These are phyloP conservation scores for Diutina mesorugosa DNA, from an alignment of 1,139 yeast species.

Conservation along the genomic window DNA sequence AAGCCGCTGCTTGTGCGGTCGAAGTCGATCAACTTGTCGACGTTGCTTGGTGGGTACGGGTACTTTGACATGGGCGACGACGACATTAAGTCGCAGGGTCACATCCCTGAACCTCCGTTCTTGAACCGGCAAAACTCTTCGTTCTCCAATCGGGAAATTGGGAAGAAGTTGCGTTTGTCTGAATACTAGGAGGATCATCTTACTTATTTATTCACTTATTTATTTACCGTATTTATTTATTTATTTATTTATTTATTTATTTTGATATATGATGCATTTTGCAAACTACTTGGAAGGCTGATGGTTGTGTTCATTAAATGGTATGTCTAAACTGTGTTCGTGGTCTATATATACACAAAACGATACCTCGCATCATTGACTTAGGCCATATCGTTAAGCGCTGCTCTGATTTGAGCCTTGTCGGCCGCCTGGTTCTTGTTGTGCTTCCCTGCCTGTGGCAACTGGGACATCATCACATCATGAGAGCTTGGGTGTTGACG, in stretches of 20 bases:
- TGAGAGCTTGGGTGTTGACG: not conserved
- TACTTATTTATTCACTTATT: too few species aligned
- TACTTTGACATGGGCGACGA: conserved; percentile 67
- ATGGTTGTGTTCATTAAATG: not conserved
- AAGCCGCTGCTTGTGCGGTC: not conserved
- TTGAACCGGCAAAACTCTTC: conserved; percentile 29
- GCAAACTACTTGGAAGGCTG: too few species aligned
- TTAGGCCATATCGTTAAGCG: conserved; percentile 16
- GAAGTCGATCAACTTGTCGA: conserved; percentile 12
- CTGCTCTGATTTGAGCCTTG: conserved; percentile 29
- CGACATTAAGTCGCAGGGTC: conserved; percentile 55
- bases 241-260: not conserved
- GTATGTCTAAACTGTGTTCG: not conserved
- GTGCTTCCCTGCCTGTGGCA: conserved; percentile 19
- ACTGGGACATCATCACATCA: conserved; percentile 17
- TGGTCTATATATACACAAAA: not conserved
- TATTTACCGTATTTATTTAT: not conserved
- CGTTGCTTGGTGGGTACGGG: conserved; percentile 70
- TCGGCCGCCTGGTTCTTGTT: conserved; percentile 23
- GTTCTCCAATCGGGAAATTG: conserved; percentile 49
- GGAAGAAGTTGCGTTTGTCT: conserved; percentile 59
- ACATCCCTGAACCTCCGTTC: conserved; percentile 56
- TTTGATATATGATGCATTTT: not conserved
- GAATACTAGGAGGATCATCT: conserved; percentile 33
- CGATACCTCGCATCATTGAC: not conserved